A percentile compares a stretch with the other conserved stretches of the same genome.
Conservation (phyloP, 345 rosid genomes). For the Citrus trifoliata region DNA sequence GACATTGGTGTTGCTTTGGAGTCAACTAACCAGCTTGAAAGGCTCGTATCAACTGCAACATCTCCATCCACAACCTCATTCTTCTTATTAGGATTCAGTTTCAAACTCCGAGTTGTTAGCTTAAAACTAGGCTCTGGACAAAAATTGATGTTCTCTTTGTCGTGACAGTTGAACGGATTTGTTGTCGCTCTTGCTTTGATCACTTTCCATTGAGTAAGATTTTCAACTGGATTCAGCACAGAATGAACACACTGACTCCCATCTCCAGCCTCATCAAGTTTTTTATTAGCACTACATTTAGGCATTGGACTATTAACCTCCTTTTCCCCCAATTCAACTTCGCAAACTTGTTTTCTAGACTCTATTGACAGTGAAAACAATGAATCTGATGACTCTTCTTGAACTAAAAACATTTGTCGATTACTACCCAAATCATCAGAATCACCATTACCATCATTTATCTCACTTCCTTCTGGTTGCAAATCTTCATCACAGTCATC, state of each 20-base stretch:
- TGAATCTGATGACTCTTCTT: conserved; percentile 61
- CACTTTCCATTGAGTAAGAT: conserved; percentile 42
- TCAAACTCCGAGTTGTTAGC: not conserved
- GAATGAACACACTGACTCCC: conserved; percentile 31
- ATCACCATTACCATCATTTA: conserved; percentile 5
- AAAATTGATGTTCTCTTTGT: conserved; percentile 39
- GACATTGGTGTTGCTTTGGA: conserved; percentile 38
- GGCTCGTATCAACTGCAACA: conserved; percentile 56
- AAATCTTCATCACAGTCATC: conserved; percentile 24
- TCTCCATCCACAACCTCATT: conserved; percentile 23
- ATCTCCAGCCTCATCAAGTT: conserved; percentile 18
- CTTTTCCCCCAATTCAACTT: conserved; percentile 26
- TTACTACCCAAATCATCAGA: conserved; percentile 2
- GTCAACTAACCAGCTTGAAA: conserved; percentile 62
- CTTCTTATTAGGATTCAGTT: conserved; percentile 7
- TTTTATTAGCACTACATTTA: not conserved
- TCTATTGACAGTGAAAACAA: conserved; percentile 60
- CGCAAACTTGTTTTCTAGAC: conserved; percentile 39
- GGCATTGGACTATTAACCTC: conserved; percentile 43
- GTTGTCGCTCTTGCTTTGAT: conserved; percentile 26
- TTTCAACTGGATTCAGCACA: conserved; percentile 54
- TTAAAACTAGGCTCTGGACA: conserved; percentile 24
- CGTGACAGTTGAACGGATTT: conserved; percentile 29
- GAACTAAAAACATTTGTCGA: conserved; percentile 7
- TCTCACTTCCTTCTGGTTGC: conserved; percentile 6